These are phyloP conservation scores for Melaleuca quinquenervia DNA, from an alignment of 345 rosid species.

Conservation along the genomic window DNA sequence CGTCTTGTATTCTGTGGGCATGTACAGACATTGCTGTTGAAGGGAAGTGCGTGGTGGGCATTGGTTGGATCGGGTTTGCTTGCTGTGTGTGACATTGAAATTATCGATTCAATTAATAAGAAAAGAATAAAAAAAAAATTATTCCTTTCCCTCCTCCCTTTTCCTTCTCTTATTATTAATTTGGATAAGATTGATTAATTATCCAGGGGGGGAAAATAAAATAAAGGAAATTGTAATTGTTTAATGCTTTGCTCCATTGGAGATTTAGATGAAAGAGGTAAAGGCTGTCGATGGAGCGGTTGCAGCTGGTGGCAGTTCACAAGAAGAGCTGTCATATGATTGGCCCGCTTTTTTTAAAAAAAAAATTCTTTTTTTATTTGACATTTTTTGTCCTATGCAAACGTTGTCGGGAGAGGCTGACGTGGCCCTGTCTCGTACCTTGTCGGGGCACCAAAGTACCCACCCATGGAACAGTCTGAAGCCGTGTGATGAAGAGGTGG, in stretches of 20 bases:
- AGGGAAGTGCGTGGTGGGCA: neutral
- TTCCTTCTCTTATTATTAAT: neutral
- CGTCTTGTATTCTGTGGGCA: neutral
- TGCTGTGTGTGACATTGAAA: neutral
- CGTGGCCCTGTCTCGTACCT: neutral
- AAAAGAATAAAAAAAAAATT: neutral
- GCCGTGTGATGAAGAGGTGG: neutral
- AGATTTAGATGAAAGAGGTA: neutral
- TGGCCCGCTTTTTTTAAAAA: neutral
- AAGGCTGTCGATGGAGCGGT: neutral
- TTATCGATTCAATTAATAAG: neutral
- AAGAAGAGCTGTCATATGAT: neutral
- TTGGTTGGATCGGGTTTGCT: neutral
- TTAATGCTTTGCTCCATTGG: neutral
- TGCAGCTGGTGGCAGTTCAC: neutral
- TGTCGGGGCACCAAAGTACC: neutral
- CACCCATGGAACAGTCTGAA: neutral
- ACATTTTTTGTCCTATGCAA: neutral
- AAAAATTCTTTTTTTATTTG: neutral
- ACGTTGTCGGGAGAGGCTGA: neutral
- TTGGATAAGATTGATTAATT: neutral
- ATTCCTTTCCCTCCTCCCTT: neutral
- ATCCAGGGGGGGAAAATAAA: neutral
- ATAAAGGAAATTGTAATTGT: neutral
- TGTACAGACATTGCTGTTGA: neutral